A percentile compares a stretch with the other conserved stretches of the same genome.
Evolutionary conservation across 192 early-diverging fungal species (phyloP).

Genomic region (Phlyctochytrium planicorne): DNA sequence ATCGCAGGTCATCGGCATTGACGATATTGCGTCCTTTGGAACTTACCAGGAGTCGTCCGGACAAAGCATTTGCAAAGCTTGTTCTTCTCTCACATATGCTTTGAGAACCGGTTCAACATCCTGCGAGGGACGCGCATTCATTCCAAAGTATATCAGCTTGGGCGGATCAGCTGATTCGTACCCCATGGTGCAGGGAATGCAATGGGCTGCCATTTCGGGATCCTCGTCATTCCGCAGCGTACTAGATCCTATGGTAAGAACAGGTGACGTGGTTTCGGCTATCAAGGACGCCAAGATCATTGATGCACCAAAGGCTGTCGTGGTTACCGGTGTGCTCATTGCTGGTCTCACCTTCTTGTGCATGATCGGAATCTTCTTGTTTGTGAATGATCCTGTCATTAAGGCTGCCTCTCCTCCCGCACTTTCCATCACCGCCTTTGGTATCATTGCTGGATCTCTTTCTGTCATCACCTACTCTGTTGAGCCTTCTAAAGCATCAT

Average conservation of each 20-base stretch:
- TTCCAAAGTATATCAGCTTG: not conserved
- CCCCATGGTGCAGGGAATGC: not conserved
- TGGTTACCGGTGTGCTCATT: not conserved
- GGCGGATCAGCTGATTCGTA: not conserved
- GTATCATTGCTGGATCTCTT: not conserved
- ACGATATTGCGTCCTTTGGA: not conserved
- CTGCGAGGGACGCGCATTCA: not conserved
- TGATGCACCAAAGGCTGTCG: not conserved
- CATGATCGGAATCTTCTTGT: not conserved
- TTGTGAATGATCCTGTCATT: not conserved
- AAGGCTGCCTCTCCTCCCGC: not conserved
- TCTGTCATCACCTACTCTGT: constrained; percentile 1
- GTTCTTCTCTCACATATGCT: not conserved
- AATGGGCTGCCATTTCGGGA: too few species aligned
- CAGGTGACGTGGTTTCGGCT: not conserved
- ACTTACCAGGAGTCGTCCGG: not conserved
- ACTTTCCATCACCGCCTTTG: not conserved
- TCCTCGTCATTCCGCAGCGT: not conserved
- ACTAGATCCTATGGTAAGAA: not conserved
- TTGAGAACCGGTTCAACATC: not conserved
- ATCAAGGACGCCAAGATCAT: not conserved
- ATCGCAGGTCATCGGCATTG: not conserved
- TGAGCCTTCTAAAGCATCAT: not conserved
- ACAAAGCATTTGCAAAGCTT: not conserved
- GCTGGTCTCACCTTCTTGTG: not conserved